phyloP scores from a whole-genome alignment of 768 basidiomycete genomes.

The Gloeophyllum trabeum region DNA sequence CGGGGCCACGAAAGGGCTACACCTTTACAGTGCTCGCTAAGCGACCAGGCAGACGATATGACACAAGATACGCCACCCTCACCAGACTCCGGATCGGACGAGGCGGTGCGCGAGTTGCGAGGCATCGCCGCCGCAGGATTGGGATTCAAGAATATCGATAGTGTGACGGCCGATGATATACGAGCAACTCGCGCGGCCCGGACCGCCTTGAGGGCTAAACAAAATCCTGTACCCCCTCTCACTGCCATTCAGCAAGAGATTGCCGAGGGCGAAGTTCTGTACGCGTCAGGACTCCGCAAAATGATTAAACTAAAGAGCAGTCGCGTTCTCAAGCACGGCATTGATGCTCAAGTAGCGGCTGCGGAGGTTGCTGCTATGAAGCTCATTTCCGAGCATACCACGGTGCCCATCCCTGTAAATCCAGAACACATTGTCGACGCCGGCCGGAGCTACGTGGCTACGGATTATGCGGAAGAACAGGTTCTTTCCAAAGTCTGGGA shows the following conservation, averaged over 20 bases:
- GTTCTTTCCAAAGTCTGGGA: slow-evolving; percentile 3
- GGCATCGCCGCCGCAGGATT: too few species aligned
- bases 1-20: too few species aligned
- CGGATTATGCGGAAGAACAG: slow-evolving; percentile 11
- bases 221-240: too few species aligned
- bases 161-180: too few species aligned
- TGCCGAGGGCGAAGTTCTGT: background rate
- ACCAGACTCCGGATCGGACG: too few species aligned
- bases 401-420: slow-evolving; percentile 14
- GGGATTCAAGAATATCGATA: too few species aligned
- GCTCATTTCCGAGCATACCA: slow-evolving; percentile 13
- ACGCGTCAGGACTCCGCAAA: background rate
- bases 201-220: too few species aligned
- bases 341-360: slow-evolving; percentile 4
- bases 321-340: background rate
- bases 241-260: background rate
- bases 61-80: too few species aligned
- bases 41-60: too few species aligned
- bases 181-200: too few species aligned
- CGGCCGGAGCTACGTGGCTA: slow-evolving; percentile 5
- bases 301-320: background rate
- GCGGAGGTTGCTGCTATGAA: slow-evolving; percentile 11
- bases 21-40: too few species aligned
- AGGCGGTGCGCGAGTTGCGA: too few species aligned
- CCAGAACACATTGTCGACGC: slow-evolving; percentile 5